Percentiles rank a stretch among this genome's conserved stretches.
These are phyloP conservation scores for Suillus weaverae DNA, from an alignment of 768 basidiomycete genomes.

Conservation along the genomic window DNA sequence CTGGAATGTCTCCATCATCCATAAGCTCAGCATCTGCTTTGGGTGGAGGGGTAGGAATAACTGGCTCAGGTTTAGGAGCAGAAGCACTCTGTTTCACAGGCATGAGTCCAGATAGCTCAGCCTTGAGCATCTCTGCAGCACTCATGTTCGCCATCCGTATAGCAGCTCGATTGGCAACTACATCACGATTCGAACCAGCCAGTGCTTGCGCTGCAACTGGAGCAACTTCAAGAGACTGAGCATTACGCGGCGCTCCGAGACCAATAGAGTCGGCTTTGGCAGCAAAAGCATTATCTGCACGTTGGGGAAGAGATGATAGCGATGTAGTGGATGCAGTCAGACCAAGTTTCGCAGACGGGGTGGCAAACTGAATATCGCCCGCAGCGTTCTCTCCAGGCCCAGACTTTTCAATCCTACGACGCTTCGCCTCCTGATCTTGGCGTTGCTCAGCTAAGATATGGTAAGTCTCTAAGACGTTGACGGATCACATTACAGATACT, in stretches of 20 bases:
- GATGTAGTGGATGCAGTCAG: conserved; percentile 23
- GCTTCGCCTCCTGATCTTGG: conserved; percentile 88
- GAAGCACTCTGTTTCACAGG: conserved; percentile 40
- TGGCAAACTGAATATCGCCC: conserved; percentile 29
- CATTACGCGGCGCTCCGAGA: conserved; percentile 61
- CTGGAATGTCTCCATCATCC: conserved; percentile 35
- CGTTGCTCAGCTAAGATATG: conserved; percentile 78
- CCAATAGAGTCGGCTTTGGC: conserved; percentile 78
- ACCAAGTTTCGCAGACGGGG: conserved; percentile 31
- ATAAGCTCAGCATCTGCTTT: conserved; percentile 27
- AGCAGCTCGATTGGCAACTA: conserved; percentile 85
- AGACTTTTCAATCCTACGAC: conserved; percentile 69
- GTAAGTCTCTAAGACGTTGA: conserved; percentile 13
- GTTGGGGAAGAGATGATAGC: conserved; percentile 59
- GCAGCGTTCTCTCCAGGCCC: conserved; percentile 37
- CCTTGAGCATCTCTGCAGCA: conserved; percentile 92
- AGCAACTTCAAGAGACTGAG: conserved; percentile 55
- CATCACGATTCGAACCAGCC: conserved; percentile 84
- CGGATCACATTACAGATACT: conserved; percentile 35
- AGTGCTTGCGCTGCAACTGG: conserved; percentile 71
- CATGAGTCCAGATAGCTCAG: conserved; percentile 68
- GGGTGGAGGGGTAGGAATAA: conserved; percentile 25
- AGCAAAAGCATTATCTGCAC: conserved; percentile 68
- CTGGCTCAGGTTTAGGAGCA: conserved; percentile 38
- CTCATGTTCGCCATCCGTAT: conserved; percentile 96